Evolutionary conservation across 2,329 filamentous ascomycete genomes (phyloP).

Genomic region (Trichothecium roseum): DNA sequence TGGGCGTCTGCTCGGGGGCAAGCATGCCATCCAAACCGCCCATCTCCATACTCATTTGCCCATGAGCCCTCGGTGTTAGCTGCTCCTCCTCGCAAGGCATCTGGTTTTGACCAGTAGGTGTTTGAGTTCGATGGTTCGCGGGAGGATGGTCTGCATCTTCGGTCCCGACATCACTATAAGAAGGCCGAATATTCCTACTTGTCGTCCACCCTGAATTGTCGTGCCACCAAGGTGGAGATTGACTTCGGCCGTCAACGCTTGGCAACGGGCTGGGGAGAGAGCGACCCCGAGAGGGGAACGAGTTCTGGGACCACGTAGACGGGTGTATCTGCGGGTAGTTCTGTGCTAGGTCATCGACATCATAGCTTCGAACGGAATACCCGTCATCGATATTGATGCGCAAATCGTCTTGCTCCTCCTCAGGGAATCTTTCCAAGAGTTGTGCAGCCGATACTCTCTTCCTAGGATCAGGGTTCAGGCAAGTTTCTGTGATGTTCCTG

Average conservation of each 20-base stretch:
- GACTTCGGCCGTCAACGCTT: constrained; percentile 24
- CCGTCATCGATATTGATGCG: constrained; percentile 30
- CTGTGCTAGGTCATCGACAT: no score
- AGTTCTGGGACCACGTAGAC: no score
- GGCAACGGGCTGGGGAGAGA: constrained; percentile 43
- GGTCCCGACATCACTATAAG: constrained; percentile 23
- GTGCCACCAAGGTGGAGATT: constrained; percentile 16
- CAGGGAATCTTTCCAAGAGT: constrained; percentile 60
- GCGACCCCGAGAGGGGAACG: constrained; percentile 27
- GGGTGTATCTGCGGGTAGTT: no score
- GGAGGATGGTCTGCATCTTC: constrained; percentile 8
- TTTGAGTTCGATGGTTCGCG: no score
- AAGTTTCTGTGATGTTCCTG: constrained; percentile 62
- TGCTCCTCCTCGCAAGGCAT: no score
- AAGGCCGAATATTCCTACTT: constrained; percentile 26
- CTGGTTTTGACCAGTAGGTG: no score
- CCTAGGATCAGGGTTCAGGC: constrained; percentile 65
- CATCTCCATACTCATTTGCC: no score
- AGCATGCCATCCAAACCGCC: no score
- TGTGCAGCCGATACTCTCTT: constrained; percentile 62
- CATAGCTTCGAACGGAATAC: no score
- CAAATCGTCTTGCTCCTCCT: constrained; percentile 8
- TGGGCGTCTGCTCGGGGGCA: no score
- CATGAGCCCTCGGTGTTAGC: no score
- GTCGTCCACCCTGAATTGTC: constrained; percentile 25